Percentiles rank a stretch among this genome's conserved stretches.
These are phyloP conservation scores for Sphagnum contortum DNA, from an alignment of 225 moss, liverwort and hornwort species.

Conservation along the genomic window DNA sequence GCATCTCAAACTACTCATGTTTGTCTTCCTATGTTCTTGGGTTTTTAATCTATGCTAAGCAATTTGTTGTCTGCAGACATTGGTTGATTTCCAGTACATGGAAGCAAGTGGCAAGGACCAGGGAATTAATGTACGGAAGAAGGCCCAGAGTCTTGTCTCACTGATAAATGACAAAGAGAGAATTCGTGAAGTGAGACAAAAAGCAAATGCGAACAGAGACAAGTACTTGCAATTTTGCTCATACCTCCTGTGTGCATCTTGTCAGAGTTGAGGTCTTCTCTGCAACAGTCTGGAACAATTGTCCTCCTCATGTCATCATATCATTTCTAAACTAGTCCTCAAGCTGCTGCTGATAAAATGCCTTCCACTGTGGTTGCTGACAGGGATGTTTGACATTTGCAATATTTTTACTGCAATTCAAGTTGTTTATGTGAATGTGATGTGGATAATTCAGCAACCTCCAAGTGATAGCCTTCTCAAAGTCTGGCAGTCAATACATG, in stretches of 20 bases:
- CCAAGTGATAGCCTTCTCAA: no score
- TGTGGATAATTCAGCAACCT: no score
- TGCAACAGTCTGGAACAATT: no score
- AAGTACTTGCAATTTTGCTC: conserved; percentile 34
- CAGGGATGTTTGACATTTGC: no score
- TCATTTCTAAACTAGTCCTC: no score
- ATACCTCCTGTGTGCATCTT: not conserved
- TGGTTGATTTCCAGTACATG: conserved; percentile 87
- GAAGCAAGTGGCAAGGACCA: conserved; percentile 92
- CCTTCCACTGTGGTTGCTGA: not conserved
- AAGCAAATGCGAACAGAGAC: conserved; percentile 85
- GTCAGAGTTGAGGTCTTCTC: not conserved
- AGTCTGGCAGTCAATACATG: no score
- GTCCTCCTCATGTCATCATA: no score
- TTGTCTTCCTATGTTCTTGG: no score
- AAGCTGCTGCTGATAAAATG: not conserved
- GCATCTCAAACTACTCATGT: no score
- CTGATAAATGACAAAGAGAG: conserved; percentile 81
- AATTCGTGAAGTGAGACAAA: conserved; percentile 86
- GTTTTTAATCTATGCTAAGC: no score
- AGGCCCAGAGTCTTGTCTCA: conserved; percentile 70
- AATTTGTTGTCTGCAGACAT: conserved; percentile 32
- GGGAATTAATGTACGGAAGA: conserved; percentile 98
- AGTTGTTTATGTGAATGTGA: not conserved
- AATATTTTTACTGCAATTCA: no score